Evolutionary conservation across 352 stramenopile species (phyloP).

Genomic region (Phytopythium helicoides): DNA sequence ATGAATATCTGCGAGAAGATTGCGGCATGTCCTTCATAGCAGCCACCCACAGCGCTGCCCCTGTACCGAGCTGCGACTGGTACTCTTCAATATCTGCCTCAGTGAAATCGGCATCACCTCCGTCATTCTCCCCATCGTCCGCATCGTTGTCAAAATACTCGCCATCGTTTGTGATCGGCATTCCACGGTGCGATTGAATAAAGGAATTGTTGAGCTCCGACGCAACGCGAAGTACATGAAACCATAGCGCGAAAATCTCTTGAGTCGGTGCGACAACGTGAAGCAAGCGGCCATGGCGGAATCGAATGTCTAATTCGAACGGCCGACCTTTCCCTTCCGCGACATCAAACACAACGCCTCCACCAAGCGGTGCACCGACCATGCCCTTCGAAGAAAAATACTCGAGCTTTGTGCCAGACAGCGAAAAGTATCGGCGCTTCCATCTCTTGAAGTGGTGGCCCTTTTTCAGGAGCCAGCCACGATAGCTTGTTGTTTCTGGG

Average conservation of each 20-base stretch:
- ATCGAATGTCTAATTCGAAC: conserved; percentile 66
- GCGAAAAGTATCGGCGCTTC: conserved; percentile 79
- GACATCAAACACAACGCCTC: conserved; percentile 68
- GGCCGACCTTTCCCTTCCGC: conserved; percentile 47
- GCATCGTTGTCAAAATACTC: conserved; percentile 54
- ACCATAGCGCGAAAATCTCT: conserved; percentile 52
- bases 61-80: conserved; percentile 26
- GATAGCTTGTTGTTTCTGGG: not conserved
- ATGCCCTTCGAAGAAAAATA: conserved; percentile 42
- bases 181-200: not conserved
- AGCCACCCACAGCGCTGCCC: conserved; percentile 47
- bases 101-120: conserved; percentile 28
- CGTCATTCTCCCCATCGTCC: conserved; percentile 21
- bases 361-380: conserved; percentile 44
- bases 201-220: conserved; percentile 72
- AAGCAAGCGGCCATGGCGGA: conserved; percentile 70
- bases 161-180: conserved; percentile 7
- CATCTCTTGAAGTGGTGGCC: conserved; percentile 82
- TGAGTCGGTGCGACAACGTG: conserved; percentile 59
- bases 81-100: conserved; percentile 27
- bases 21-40: conserved; percentile 43
- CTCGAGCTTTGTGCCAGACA: conserved; percentile 56
- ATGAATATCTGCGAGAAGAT: conserved; percentile 26
- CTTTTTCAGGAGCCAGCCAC: conserved; percentile 79
- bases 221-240: conserved; percentile 40